Evolutionary conservation across 2,329 filamentous ascomycete genomes (phyloP).

Genomic region (Trichophyton schoenleinii): DNA sequence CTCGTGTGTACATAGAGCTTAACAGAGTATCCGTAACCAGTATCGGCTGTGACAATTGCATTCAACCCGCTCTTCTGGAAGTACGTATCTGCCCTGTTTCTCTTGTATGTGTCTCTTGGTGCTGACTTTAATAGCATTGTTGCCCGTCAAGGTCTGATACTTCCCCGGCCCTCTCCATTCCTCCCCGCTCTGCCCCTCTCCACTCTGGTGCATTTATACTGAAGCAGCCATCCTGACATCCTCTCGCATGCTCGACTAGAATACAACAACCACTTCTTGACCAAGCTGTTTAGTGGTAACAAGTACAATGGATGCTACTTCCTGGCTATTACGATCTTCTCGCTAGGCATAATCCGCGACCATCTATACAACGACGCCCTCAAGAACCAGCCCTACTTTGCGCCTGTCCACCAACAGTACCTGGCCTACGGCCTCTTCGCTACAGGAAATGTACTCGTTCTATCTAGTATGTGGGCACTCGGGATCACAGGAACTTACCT

Average conservation of each 20-base stretch:
- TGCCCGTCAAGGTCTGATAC: slow-evolving; percentile 58
- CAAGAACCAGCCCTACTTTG: slow-evolving; percentile 60
- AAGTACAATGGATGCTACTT: slow-evolving; percentile 74
- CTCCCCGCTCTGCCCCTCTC: slow-evolving; percentile 3
- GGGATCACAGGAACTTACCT: slow-evolving; percentile 93
- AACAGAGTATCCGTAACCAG: slow-evolving; percentile 35
- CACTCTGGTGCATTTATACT: not conserved
- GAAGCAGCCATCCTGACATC: not conserved
- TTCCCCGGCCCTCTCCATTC: no score
- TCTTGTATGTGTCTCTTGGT: not conserved
- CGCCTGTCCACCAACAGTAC: slow-evolving; percentile 52
- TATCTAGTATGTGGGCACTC: slow-evolving; percentile 81
- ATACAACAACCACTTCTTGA: slow-evolving; percentile 81
- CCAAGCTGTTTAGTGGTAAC: slow-evolving; percentile 74
- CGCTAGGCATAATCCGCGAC: slow-evolving; percentile 78
- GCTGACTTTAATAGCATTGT: slow-evolving; percentile 49
- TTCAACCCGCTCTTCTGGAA: slow-evolving; percentile 99
- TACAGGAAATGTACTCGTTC: slow-evolving; percentile 68
- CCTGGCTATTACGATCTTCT: slow-evolving; percentile 81
- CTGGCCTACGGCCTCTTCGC: slow-evolving; percentile 60
- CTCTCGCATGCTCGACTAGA: slow-evolving; percentile 42
- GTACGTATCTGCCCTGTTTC: slow-evolving; percentile 44
- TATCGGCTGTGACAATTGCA: slow-evolving; percentile 66
- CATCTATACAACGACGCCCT: slow-evolving; percentile 76
- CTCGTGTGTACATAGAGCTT: not conserved